phyloP scores from a whole-genome alignment of 768 basidiomycete genomes.

The Collybia sordida region DNA sequence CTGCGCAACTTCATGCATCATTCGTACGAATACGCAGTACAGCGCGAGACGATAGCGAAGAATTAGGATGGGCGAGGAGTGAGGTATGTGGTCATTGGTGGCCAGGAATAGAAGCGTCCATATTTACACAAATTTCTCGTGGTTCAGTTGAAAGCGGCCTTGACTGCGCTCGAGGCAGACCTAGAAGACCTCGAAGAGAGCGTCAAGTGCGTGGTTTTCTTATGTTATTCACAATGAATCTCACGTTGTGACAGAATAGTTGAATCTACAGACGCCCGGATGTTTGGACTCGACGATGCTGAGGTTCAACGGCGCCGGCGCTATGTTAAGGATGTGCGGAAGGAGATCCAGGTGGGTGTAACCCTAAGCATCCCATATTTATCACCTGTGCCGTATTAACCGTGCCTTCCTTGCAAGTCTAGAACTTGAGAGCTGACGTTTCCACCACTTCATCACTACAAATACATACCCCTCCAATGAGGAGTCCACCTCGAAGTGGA shows the following conservation, averaged over 20 bases:
- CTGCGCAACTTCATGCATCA: conserved; percentile 70
- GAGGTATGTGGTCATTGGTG: conserved; percentile 63
- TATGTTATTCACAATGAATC: neutral
- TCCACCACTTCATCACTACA: conserved; percentile 21
- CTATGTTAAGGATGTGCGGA: conserved; percentile 74
- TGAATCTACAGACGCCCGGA: conserved; percentile 78
- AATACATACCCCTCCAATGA: conserved; percentile 14
- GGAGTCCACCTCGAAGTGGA: conserved; percentile 24
- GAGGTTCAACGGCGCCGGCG: conserved; percentile 76
- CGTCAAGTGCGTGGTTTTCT: conserved; percentile 61
- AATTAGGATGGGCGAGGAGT: conserved; percentile 75
- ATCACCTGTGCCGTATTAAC: conserved; percentile 19
- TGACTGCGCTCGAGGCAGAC: conserved; percentile 81
- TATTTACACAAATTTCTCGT: neutral
- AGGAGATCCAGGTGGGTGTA: conserved; percentile 72
- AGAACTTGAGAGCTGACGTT: conserved; percentile 77
- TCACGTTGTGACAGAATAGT: conserved; percentile 59
- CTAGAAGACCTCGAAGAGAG: conserved; percentile 93
- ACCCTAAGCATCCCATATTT: neutral
- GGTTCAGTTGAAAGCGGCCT: conserved; percentile 68
- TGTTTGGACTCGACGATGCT: conserved; percentile 77
- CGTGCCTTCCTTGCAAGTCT: conserved; percentile 38
- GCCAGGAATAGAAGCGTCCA: neutral
- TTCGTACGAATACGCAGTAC: conserved; percentile 78
- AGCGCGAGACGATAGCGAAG: conserved; percentile 73